Base-by-base conservation (phyloP, 2,329 filamentous ascomycete genomes). In the Aspergillus viridinutans region DNA sequence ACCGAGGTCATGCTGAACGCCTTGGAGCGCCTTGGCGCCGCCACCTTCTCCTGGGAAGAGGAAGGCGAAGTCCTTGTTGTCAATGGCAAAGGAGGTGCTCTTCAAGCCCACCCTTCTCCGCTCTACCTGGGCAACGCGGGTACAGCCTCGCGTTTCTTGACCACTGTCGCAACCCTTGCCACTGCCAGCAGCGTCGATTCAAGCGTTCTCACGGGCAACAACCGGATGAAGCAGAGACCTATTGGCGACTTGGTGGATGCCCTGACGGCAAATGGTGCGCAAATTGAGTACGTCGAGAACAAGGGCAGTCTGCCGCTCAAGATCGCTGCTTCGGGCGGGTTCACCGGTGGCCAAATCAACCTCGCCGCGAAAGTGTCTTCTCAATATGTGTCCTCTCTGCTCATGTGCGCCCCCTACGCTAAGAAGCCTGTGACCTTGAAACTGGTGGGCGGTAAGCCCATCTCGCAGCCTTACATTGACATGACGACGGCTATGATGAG, bases 401-500 rank as follows among this genome's bases (percentile, higher is more conserved):
- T 99, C 52, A 95, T 99, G 90, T 95, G 92, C 58, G 94, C 94
- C 0, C 94, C 94, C 0, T 99, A 97, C 69, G 94, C 94, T 49
- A 97, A 96, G 76, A 87, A 92, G 61, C 90, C 93, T 0, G 92
- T 99, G 40, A 97, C 91, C 0, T 78, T 99, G 63, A 88, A 87
- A 43, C 82, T 99, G 42, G 88, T 97, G 12, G 94, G 94, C n/a
- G 94, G 92, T 55, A 97, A 96, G 74, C 93, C 94, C 47, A 96
- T 99, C 63, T 97, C 93, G 1, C 92, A 97, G 72, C 86, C 88
- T 1, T 99, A 99, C 73, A 97, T 99, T 68, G 92, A 99, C 72
- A 97, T 99, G 93, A 99, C 94, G 1, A 92, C 95, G 53, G 84
- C 92, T 17, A 99, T 99, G 93, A 99, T 99, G 94, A 83, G 84